A percentile compares a stretch with the other conserved stretches of the same genome.
Evolutionary conservation across 768 basidiomycete species (phyloP).

Genomic region (Mycena belliarum): DNA sequence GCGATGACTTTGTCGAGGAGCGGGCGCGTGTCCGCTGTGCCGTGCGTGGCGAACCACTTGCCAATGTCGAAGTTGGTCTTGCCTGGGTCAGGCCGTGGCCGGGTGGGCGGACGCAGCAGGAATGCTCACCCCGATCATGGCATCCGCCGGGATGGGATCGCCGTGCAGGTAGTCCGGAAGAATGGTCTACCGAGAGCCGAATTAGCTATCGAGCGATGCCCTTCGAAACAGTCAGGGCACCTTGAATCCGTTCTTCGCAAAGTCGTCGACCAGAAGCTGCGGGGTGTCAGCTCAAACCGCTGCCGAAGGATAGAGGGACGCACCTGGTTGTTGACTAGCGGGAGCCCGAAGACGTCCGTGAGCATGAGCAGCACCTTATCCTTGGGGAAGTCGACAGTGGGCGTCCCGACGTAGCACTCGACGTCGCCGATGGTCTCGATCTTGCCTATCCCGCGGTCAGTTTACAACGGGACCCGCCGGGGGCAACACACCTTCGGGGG

Average conservation of each 20-base stretch:
- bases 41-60: constrained; percentile 6
- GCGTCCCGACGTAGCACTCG: constrained; percentile 44
- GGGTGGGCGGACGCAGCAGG: background rate
- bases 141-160: constrained; percentile 40
- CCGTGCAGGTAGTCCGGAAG: constrained; percentile 44
- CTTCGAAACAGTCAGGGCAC: background rate
- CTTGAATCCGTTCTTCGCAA: constrained; percentile 16
- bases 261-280: constrained; percentile 24
- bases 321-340: constrained; percentile 33
- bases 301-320: background rate
- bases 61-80: constrained; percentile 6
- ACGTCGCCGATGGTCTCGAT: constrained; percentile 39
- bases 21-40: constrained; percentile 20
- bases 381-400: constrained; percentile 39
- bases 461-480: too few species aligned
- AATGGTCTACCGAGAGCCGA: constrained; percentile 31
- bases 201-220: background rate
- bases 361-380: constrained; percentile 49
- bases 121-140: constrained; percentile 32
- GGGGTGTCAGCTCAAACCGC: background rate
- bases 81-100: background rate
- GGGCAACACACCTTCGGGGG: constrained; percentile 37
- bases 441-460: constrained; percentile 31
- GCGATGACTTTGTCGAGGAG: constrained; percentile 29
- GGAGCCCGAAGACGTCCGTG: constrained; percentile 43